Percentiles rank a stretch among this genome's conserved stretches.
These are phyloP conservation scores for Zea mays DNA, from an alignment of 176 grass and related monocot species.

Conservation along the genomic window Zm-B73-REFERENCE-NAM-5.0 NC_050098.1:179270501-179271000, in stretches of 20 bases:
- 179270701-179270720: background rate
- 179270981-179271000: conserved; percentile 24
- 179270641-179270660: background rate
- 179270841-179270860: conserved; percentile 74
- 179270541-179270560: conserved; percentile 1
- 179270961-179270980: conserved; percentile 30
- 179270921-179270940: conserved; percentile 31
- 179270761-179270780: background rate
- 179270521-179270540: conserved; percentile 6
- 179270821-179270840: conserved; percentile 76
- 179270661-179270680: conserved; percentile 5
- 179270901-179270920: conserved; percentile 97
- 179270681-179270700: background rate
- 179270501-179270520: background rate
- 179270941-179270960: conserved; percentile 30
- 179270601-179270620: conserved; percentile 8
- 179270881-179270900: conserved; percentile 92
- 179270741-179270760: background rate
- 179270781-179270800: conserved; percentile 65
- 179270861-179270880: conserved; percentile 78
- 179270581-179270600: conserved; percentile 5
- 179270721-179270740: background rate
- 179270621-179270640: background rate
- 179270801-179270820: conserved; percentile 98
- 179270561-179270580: background rate